Evolutionary conservation across 768 basidiomycete genomes (phyloP).

Genomic region (Trametes cinnabarina): DNA sequence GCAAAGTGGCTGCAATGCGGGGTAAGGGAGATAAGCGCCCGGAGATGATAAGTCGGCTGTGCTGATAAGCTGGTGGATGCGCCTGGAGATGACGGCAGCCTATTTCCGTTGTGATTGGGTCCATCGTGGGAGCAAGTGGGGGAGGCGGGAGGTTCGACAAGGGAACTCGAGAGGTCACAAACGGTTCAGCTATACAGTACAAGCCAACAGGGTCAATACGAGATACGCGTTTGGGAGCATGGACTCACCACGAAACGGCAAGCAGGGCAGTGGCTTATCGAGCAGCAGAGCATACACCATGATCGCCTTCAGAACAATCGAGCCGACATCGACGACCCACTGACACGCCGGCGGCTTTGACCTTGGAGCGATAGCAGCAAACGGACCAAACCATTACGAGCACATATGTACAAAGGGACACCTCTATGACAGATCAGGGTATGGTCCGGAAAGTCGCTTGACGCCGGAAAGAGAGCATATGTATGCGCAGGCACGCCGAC

Average conservation of each 20-base stretch:
- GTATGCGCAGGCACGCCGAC: conserved; percentile 11
- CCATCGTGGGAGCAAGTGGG: no score
- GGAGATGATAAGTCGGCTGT: conserved; percentile 7
- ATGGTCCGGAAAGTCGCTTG: neutral
- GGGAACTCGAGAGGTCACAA: no score
- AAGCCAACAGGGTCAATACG: no score
- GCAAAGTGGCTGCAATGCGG: neutral
- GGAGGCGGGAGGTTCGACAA: no score
- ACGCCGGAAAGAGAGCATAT: neutral
- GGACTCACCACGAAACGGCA: no score
- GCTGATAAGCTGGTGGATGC: conserved; percentile 12
- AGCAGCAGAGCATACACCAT: neutral
- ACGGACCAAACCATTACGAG: neutral
- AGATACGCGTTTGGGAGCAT: no score
- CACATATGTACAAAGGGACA: conserved; percentile 1
- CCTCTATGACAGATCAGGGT: neutral
- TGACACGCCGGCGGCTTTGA: neutral
- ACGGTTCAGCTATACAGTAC: no score
- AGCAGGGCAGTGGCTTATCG: no score
- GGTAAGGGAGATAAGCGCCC: neutral
- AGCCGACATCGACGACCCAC: neutral
- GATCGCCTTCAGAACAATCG: no score
- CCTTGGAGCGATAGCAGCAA: neutral
- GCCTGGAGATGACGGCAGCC: neutral
- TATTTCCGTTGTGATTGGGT: neutral